A percentile compares a stretch with the other conserved stretches of the same genome.
phyloP scores from a whole-genome alignment of 495 filamentous ascomycete species.

The Aspergillus indologenus region DNA sequence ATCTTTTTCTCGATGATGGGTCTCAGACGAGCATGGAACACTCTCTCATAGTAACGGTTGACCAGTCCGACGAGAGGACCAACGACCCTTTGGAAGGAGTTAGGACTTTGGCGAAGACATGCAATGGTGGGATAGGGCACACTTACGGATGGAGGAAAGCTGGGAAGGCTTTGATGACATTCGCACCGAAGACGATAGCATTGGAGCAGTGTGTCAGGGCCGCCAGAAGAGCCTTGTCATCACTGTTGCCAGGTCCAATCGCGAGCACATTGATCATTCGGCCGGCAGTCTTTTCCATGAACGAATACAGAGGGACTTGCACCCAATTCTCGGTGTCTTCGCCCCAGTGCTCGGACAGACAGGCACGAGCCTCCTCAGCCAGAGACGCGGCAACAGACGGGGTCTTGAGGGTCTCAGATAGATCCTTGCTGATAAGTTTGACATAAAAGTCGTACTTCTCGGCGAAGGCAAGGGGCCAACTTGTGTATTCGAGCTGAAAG shows the following conservation, averaged over 20 bases:
- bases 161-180: slow-evolving; percentile 16
- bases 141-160: slow-evolving; percentile 7
- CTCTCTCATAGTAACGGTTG: slow-evolving; percentile 10
- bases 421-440: slow-evolving; percentile 17
- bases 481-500: slow-evolving; percentile 16
- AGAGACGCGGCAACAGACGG: slow-evolving; percentile 8
- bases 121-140: neutral
- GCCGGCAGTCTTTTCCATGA: slow-evolving; percentile 12
- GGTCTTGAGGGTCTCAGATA: slow-evolving; percentile 11
- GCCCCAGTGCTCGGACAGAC: slow-evolving; percentile 14
- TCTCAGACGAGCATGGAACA: slow-evolving; percentile 15
- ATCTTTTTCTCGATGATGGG: slow-evolving; percentile 11
- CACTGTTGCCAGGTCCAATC: slow-evolving; percentile 9
- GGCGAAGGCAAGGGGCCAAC: slow-evolving; percentile 14
- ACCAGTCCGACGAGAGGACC: slow-evolving; percentile 14
- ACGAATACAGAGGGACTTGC: slow-evolving; percentile 8
- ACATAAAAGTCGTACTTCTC: slow-evolving; percentile 17
- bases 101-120: neutral
- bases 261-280: slow-evolving; percentile 16
- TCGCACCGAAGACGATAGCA: slow-evolving; percentile 12
- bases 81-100: neutral
- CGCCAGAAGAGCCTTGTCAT: slow-evolving; percentile 7
- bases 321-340: slow-evolving; percentile 13
- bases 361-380: slow-evolving; percentile 11
- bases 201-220: slow-evolving; percentile 16